phyloP scores from a whole-genome alignment of 1,284 basidiomycete genomes.

The Cutaneotrichosporon curvatum region DNA sequence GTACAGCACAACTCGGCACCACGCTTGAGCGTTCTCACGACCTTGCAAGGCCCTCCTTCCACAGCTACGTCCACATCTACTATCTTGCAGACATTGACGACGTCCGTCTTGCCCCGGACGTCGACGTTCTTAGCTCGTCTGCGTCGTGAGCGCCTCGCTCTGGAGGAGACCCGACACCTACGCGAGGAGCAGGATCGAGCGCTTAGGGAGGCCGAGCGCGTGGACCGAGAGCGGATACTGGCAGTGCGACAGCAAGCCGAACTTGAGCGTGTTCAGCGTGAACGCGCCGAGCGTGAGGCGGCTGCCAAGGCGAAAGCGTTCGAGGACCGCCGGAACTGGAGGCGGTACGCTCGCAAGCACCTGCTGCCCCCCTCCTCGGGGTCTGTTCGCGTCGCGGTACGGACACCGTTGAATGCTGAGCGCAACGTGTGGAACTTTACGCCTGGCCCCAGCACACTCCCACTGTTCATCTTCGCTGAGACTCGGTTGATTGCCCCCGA shows the following conservation, averaged over 20 bases:
- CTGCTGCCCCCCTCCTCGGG: conserved; percentile 26
- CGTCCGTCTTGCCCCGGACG: conserved; percentile 69
- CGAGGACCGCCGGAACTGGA: conserved; percentile 28
- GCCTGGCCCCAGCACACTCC: conserved; percentile 22
- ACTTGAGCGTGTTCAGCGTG: conserved; percentile 16
- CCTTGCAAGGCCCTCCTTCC: conserved; percentile 64
- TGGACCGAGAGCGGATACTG: conserved; percentile 56
- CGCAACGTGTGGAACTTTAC: conserved; percentile 31
- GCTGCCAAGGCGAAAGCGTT: conserved; percentile 15
- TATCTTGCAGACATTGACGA: conserved; percentile 60
- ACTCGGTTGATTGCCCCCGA: conserved; percentile 34
- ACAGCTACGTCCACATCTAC: conserved; percentile 59
- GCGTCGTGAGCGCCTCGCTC: conserved; percentile 47
- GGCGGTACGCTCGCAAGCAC: conserved; percentile 39
- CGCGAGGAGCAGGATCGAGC: conserved; percentile 77
- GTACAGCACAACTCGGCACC: conserved; percentile 47
- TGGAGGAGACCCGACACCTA: conserved; percentile 61
- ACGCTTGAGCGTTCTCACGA: conserved; percentile 68
- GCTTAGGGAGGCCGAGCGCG: conserved; percentile 58
- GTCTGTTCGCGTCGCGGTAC: conserved; percentile 28
- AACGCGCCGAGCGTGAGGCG: conserved; percentile 40
- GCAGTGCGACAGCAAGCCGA: conserved; percentile 23
- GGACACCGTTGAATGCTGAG: conserved; percentile 34
- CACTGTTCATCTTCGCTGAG: conserved; percentile 41
- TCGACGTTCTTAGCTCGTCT: conserved; percentile 63